Evolutionary conservation across 169 alveolate genomes (phyloP).

Genomic region (Plasmodium coatneyi): DNA sequence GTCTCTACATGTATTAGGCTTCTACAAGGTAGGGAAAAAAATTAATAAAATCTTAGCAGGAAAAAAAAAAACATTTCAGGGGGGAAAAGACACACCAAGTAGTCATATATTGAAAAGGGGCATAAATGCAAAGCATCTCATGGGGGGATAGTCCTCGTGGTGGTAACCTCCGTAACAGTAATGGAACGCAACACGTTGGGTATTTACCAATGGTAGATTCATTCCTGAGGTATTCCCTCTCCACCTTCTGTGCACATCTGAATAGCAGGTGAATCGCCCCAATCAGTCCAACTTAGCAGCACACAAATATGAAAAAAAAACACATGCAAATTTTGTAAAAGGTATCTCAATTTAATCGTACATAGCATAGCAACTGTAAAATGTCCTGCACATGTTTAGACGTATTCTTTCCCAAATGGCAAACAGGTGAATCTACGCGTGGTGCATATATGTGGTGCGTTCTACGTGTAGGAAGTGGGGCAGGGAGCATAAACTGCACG

Average conservation of each 20-base stretch:
- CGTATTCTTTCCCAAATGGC: neutral
- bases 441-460: neutral
- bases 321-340: neutral
- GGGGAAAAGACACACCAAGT: neutral
- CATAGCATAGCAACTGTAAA: neutral
- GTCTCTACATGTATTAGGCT: neutral
- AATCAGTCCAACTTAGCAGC: neutral
- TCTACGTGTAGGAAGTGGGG: neutral
- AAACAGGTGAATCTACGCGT: neutral
- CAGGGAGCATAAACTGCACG: neutral
- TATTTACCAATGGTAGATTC: neutral
- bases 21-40: neutral
- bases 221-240: neutral
- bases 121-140: neutral
- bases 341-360: neutral
- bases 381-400: neutral
- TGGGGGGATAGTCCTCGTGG: neutral
- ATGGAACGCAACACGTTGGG: neutral
- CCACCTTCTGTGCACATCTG: neutral
- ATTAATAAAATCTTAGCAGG: neutral
- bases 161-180: neutral
- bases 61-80: neutral
- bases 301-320: neutral
- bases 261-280: neutral
- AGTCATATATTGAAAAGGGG: neutral